phyloP scores from a whole-genome alignment of 2,329 filamentous ascomycete genomes.

The Basipetospora sp. region DNA sequence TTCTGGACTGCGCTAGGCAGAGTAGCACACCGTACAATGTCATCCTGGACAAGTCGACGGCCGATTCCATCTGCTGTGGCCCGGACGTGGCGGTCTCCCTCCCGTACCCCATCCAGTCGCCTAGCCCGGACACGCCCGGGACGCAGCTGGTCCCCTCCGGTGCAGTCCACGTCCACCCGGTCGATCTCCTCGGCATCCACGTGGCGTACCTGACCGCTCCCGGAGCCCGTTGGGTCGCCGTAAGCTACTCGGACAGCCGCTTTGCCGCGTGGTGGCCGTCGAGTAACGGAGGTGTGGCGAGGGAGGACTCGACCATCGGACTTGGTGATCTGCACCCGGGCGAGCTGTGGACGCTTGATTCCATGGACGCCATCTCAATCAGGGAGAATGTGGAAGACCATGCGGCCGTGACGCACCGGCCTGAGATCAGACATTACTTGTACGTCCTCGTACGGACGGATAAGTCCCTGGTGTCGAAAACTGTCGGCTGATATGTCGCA shows the following conservation, averaged over 20 bases:
- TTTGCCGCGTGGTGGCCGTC: neutral
- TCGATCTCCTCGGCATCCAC: constrained; percentile 1
- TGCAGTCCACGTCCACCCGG: constrained; percentile 1
- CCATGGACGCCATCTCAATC: neutral
- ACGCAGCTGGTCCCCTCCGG: neutral
- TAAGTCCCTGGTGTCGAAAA: no score
- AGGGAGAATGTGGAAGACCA: neutral
- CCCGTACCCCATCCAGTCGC: neutral
- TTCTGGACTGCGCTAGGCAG: neutral
- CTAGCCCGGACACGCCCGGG: neutral
- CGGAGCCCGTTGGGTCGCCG: constrained; percentile 1
- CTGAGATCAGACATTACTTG: constrained; percentile 1
- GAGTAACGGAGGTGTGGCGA: no score
- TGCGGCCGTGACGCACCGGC: neutral
- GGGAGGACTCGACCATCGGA: neutral
- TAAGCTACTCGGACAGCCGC: constrained; percentile 1
- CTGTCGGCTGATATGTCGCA: no score
- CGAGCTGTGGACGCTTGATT: neutral
- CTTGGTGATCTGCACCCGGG: neutral
- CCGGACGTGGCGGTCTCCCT: neutral
- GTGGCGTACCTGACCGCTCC: constrained; percentile 1
- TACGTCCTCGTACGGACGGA: constrained; percentile 1
- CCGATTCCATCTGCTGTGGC: constrained; percentile 4
- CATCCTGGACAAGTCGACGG: constrained; percentile 3
- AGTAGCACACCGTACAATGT: neutral